Evolutionary conservation across 257 asterid genomes (phyloP).

Genomic region (Nicotiana noctiflora): DNA sequence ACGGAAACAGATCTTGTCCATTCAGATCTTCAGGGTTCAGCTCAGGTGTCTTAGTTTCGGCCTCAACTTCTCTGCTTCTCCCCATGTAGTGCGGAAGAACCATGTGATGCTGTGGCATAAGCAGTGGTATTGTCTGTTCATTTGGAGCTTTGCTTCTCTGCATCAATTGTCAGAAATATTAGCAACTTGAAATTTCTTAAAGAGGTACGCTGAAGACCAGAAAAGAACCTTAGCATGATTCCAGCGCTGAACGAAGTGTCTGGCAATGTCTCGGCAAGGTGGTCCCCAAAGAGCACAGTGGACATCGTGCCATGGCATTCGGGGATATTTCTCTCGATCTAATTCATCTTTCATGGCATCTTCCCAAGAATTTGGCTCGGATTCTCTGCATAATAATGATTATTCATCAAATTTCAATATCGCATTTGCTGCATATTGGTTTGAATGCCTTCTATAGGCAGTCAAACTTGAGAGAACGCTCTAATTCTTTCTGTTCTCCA

Average conservation of each 20-base stretch:
- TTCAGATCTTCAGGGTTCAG: conserved; percentile 25
- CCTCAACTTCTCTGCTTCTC: conserved; percentile 45
- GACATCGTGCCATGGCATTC: conserved; percentile 99
- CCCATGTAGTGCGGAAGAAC: conserved; percentile 98
- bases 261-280: conserved; percentile 88
- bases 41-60: conserved; percentile 31
- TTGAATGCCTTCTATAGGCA: neutral
- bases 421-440: neutral
- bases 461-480: neutral
- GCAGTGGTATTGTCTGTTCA: conserved; percentile 79
- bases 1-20: conserved; percentile 44
- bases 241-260: conserved; percentile 98
- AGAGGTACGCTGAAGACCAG: conserved; percentile 5
- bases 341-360: conserved; percentile 82
- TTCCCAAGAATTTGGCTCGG: conserved; percentile 99
- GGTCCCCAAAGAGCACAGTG: conserved; percentile 99
- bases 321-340: conserved; percentile 74
- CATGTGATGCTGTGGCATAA: conserved; percentile 97
- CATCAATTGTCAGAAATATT: conserved; percentile 16
- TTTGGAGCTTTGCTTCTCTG: conserved; percentile 92
- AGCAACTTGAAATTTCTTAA: conserved; percentile 18
- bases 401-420: neutral
- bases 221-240: conserved; percentile 86
- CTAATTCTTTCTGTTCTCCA: neutral
- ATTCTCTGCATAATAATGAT: conserved; percentile 52